These are phyloP conservation scores for Penicillium angulare DNA, from an alignment of 495 filamentous ascomycete genomes.

Conservation along the genomic window DNA sequence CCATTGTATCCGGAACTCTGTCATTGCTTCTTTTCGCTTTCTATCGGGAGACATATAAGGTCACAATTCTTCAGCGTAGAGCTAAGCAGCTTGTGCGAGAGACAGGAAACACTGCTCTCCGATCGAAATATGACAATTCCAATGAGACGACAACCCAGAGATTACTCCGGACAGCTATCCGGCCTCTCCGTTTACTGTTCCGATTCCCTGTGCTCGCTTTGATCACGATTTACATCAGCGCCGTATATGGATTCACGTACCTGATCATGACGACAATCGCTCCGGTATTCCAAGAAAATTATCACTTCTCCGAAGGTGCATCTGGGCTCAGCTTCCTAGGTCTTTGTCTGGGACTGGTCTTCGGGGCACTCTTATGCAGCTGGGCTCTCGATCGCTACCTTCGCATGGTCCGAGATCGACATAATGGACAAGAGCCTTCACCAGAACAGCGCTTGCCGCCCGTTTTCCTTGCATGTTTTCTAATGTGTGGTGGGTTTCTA, in stretches of 20 bases:
- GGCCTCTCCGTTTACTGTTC: neutral
- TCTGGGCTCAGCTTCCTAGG: neutral
- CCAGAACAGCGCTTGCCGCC: neutral
- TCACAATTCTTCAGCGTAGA: slow-evolving; percentile 6
- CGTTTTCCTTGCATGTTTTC: neutral
- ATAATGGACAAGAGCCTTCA: neutral
- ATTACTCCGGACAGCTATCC: neutral
- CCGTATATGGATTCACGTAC: neutral
- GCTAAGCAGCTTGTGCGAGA: neutral
- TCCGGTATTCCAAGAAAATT: neutral
- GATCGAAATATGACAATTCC: slow-evolving; percentile 1
- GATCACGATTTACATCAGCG: neutral
- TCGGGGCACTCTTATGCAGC: neutral
- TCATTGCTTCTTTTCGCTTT: slow-evolving; percentile 2
- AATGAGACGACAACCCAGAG: slow-evolving; percentile 1
- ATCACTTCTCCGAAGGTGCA: slow-evolving; percentile 3
- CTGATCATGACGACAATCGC: neutral
- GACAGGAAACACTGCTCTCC: neutral
- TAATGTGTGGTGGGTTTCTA: slow-evolving; percentile 1
- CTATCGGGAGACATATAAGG: slow-evolving; percentile 6
- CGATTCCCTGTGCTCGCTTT: neutral
- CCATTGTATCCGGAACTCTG: slow-evolving; percentile 5
- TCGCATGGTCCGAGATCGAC: neutral
- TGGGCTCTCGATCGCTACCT: neutral
- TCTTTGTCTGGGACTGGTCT: neutral